Evolutionary conservation across 2,329 filamentous ascomycete genomes (phyloP).

Genomic region (Hymenoscyphus fructigenus): DNA sequence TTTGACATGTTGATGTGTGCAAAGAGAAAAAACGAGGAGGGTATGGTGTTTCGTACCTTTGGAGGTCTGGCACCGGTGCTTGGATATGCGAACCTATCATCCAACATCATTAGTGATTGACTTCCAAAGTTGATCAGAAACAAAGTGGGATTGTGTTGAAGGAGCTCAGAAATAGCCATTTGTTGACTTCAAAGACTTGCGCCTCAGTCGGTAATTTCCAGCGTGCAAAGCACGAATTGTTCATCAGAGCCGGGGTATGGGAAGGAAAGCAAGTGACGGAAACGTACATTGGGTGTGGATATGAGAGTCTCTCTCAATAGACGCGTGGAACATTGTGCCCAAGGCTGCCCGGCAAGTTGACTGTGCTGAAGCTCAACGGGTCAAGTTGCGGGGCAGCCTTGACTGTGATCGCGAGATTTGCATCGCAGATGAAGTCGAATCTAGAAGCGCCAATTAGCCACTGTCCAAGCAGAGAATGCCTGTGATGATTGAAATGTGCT

Average conservation of each 20-base stretch:
- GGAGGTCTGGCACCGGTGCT: neutral
- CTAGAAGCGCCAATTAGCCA: neutral
- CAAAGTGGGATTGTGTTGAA: conserved; percentile 13
- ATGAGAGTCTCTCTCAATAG: neutral
- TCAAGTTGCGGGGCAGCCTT: neutral
- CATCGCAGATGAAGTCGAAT: neutral
- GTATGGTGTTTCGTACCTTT: conserved; percentile 20
- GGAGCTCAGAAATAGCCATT: conserved; percentile 81
- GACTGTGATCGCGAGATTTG: neutral
- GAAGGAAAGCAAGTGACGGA: conserved; percentile 25
- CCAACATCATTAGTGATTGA: conserved; percentile 20
- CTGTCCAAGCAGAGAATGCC: neutral
- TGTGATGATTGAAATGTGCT: conserved; percentile 2
- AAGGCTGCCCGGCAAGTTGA: neutral
- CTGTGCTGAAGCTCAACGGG: neutral
- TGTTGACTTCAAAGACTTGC: conserved; percentile 71
- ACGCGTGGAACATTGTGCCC: neutral
- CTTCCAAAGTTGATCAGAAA: conserved; percentile 16
- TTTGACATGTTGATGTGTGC: conserved; percentile 35
- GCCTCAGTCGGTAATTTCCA: conserved; percentile 97
- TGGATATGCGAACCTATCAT: neutral
- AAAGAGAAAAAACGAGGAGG: conserved; percentile 2
- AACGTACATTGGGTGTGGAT: conserved; percentile 4
- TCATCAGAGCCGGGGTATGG: conserved; percentile 38
- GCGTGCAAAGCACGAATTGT: conserved; percentile 49